These are phyloP conservation scores for Pyrenochaeta sp. DNA, from an alignment of 2,329 filamentous ascomycete species.

Conservation along the genomic window DNA sequence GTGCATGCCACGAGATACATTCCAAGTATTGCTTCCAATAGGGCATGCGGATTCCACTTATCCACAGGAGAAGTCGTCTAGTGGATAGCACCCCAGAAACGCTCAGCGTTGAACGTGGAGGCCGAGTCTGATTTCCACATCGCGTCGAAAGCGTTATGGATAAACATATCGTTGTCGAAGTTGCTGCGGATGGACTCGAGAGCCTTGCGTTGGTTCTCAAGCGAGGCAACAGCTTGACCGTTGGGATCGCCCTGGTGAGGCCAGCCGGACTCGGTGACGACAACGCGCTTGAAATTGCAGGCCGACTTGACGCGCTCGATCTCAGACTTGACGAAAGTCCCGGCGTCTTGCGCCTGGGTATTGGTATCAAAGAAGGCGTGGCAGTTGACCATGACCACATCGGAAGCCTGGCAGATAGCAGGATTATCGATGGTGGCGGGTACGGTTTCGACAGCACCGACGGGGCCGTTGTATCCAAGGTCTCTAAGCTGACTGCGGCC, in stretches of 20 bases:
- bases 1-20: slow-evolving; percentile 6
- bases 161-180: slow-evolving; percentile 69
- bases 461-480: slow-evolving; percentile 74
- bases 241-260: slow-evolving; percentile 74
- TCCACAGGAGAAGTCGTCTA: slow-evolving; percentile 3
- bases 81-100: slow-evolving; percentile 71
- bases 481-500: slow-evolving; percentile 66
- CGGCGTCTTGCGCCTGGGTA: slow-evolving; percentile 67
- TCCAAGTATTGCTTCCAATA: neutral
- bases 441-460: slow-evolving; percentile 84
- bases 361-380: slow-evolving; percentile 84
- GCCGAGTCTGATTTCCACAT: slow-evolving; percentile 75
- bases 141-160: slow-evolving; percentile 84
- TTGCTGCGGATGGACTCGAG: slow-evolving; percentile 69
- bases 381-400: slow-evolving; percentile 82
- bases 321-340: slow-evolving; percentile 70
- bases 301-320: slow-evolving; percentile 57
- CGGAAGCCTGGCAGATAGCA: slow-evolving; percentile 74
- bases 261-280: slow-evolving; percentile 89
- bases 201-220: slow-evolving; percentile 71
- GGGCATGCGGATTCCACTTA: neutral
- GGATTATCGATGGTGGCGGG: slow-evolving; percentile 72
- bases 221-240: slow-evolving; percentile 71
- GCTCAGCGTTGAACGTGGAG: slow-evolving; percentile 74
- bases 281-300: slow-evolving; percentile 66